Evolutionary conservation across 768 basidiomycete species (phyloP).

Genomic region (Chalciporus sphaerocephalus): DNA sequence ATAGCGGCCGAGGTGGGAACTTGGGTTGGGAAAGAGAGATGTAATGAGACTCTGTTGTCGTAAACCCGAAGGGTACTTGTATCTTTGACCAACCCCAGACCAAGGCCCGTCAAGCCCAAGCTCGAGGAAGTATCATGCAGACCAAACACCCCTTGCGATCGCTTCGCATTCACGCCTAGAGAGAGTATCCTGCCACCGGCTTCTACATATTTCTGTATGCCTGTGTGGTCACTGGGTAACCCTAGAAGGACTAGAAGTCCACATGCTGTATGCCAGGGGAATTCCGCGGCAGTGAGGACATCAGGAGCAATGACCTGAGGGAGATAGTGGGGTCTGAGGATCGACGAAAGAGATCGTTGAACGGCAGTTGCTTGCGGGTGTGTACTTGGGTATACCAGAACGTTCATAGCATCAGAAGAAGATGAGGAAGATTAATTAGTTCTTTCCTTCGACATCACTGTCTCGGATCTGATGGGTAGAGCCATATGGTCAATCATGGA

Average conservation of each 20-base stretch:
- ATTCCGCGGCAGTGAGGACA: conserved; percentile 50
- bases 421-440: background rate
- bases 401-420: conserved; percentile 47
- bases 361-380: conserved; percentile 48
- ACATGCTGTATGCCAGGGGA: conserved; percentile 76
- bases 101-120: conserved; percentile 34
- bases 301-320: conserved; percentile 63
- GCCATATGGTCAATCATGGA: too few species aligned
- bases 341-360: conserved; percentile 47
- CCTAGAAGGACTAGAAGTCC: conserved; percentile 78
- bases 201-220: conserved; percentile 58
- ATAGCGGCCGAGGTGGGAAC: conserved; percentile 10
- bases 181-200: conserved; percentile 69
- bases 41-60: conserved; percentile 19
- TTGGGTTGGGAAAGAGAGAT: conserved; percentile 27
- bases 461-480: too few species aligned
- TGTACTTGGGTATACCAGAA: conserved; percentile 67
- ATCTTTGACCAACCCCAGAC: conserved; percentile 31
- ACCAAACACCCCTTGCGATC: conserved; percentile 38
- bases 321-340: conserved; percentile 72
- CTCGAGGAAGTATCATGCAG: conserved; percentile 34
- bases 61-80: conserved; percentile 22
- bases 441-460: background rate
- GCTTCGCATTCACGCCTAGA: conserved; percentile 58
- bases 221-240: conserved; percentile 38